Base-by-base conservation (phyloP, 2,329 filamentous ascomycete genomes). In the Byssochlamys sp. region DNA sequence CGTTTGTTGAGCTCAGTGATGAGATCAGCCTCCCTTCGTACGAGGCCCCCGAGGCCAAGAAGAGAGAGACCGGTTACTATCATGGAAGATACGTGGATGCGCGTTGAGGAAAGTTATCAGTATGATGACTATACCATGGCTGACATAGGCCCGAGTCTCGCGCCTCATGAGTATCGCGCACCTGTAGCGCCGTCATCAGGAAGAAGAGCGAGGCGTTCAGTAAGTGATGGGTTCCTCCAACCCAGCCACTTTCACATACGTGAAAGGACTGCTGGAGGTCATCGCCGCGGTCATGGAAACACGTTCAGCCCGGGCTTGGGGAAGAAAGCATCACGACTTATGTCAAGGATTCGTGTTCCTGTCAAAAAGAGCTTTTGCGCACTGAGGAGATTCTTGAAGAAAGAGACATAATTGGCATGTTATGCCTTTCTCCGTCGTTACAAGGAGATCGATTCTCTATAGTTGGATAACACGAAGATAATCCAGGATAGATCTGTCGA, bases 341-440 rank as follows among this genome's bases (percentile, higher is more conserved):
- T 65, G 2, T 61, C 52, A 4, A 59, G 45, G 4, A 55, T 66
- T 57, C 60, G 60, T 3, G 54, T 54, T 35, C 57, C 57, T 10
- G 50, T 66, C 6, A 56, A 58, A 52, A 63, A 55, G 31, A 66
- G 58, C 26, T 35, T 66, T 12, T 60, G 59, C n/a, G 58, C 53
- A 11, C 50, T 66, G 39, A 65, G 61, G 50, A 62, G 53, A 49
- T 53, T 60, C 11, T 60, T 67, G 31, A 63, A 59, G 55, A 66
- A 57, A 55, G n/a, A 19, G 7, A 19, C 14, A 2, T 45, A n/a
- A 45, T 19, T 45, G 14, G 39, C 19, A 6, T 45, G 19, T n/a
- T 45, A 24, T n/a, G 2, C n/a, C 39, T 45, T 45, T n/a, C 39
- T 19, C 5, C 3, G n/a, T 9, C n/a, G n/a, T n/a, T 9, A 9